phyloP scores from a whole-genome alignment of 1,139 yeast species.

The Martiniozyma asiatica region DNA sequence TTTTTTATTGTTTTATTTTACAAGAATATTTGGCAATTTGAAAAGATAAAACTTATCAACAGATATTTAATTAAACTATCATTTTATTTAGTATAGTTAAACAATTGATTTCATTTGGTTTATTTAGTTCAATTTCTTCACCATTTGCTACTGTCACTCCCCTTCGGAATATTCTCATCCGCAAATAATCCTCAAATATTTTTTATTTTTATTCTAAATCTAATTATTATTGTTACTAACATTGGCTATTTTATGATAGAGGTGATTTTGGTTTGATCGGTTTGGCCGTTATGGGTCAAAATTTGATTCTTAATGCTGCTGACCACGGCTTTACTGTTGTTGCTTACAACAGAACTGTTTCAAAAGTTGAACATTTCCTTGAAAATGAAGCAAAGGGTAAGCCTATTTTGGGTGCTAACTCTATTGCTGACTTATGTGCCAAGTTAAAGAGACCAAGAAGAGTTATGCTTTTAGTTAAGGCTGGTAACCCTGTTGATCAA shows the following conservation, averaged over 20 bases:
- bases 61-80: too few species aligned
- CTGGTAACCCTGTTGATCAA: constrained; percentile 89
- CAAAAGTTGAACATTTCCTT: constrained; percentile 89
- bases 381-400: constrained; percentile 95
- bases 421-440: constrained; percentile 76
- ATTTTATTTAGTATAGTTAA: too few species aligned
- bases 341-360: constrained; percentile 94
- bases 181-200: too few species aligned
- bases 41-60: too few species aligned
- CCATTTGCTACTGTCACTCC: too few species aligned
- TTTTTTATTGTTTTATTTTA: too few species aligned
- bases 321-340: constrained; percentile 97
- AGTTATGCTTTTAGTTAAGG: constrained; percentile 87
- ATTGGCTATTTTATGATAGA: constrained; percentile 27
- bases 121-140: too few species aligned
- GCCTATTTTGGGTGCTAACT: constrained; percentile 89
- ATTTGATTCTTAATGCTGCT: constrained; percentile 93
- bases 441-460: constrained; percentile 96
- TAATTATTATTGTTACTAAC: too few species aligned
- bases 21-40: too few species aligned
- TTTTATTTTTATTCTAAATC: too few species aligned
- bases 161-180: too few species aligned
- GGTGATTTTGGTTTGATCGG: constrained; percentile 99
- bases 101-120: too few species aligned
- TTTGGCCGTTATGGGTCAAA: constrained; percentile 99